These are phyloP conservation scores for Acacia crassicarpa DNA, from an alignment of 306 rosid genomes.

Conservation along the genomic window DNA sequence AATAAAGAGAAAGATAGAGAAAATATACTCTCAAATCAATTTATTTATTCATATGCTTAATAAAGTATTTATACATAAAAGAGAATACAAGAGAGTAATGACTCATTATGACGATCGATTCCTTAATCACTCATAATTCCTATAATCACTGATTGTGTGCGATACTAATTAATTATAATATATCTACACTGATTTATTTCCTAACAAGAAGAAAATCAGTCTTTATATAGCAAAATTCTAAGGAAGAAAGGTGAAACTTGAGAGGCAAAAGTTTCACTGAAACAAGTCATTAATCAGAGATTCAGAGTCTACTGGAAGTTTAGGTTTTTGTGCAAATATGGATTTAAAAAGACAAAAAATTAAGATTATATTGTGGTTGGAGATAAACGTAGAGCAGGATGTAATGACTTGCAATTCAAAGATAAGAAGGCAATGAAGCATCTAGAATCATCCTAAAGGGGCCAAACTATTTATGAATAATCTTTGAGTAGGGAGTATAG, in stretches of 20 bases:
- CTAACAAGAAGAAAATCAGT: background rate
- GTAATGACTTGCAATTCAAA: background rate
- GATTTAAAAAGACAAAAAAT: background rate
- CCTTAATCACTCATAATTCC: too few species aligned
- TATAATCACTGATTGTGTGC: too few species aligned
- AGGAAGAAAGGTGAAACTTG: background rate
- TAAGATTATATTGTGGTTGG: background rate
- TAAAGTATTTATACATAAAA: too few species aligned
- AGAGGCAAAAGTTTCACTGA: background rate
- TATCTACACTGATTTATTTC: too few species aligned
- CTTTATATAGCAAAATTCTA: background rate
- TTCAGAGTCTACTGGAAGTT: background rate
- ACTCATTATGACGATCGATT: too few species aligned
- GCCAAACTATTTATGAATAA: background rate
- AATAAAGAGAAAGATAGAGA: too few species aligned
- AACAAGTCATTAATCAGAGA: slow-evolving; percentile 1
- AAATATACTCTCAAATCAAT: too few species aligned
- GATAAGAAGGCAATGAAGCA: background rate
- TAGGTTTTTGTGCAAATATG: background rate
- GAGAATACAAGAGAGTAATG: too few species aligned
- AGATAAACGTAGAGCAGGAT: background rate
- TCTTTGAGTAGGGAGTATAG: too few species aligned
- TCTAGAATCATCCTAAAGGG: background rate
- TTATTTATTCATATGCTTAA: too few species aligned
- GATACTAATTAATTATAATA: too few species aligned